Base-by-base conservation (phyloP, 1,284 basidiomycete species). In the Pseudozyma sp. region DNA sequence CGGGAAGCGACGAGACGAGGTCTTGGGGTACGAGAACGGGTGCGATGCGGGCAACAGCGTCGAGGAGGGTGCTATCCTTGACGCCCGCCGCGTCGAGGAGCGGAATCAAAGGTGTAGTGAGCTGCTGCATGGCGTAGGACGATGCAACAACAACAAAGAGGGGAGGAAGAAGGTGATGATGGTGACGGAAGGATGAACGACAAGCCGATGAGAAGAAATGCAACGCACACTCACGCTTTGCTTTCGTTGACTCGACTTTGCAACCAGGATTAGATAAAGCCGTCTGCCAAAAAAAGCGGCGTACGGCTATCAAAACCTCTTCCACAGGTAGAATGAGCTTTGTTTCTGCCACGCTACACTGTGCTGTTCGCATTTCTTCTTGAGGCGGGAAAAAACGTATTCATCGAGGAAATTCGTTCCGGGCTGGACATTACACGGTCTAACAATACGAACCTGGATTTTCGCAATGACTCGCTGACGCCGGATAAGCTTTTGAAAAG, bases 91-190 rank as follows among this genome's bases (percentile, higher is more conserved):
- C 60, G 37, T 77, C 71, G 49, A 80, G 54, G 30, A 66, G 58
- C 45, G 80, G 78, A 47, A 81, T 48, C 19, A 81, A 24, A 17
- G 80, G 75, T 2, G 77, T 64, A 29, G 75, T 73, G 49, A 80
- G 76, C 58, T 77, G 74, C 71, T 78, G 70, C 79, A 80, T 80
- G 46, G 33, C 54, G 39, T 49, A n/a, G 33, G 13, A 16, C 34
- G 48, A 16, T 31, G 47, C 29, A 17, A 17, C 19, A 10, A 37
- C 33, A 43, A 34, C 37, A 17, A 43, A 30, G 33, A 30, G 53
- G 47, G 47, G 6, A 33, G n/a, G 5, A 19, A 45, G 19, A 34
- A 19, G 31, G 35, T 30, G n/a, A 37, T 33, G 34, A 54, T 44
- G 43, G 44, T 3, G 37, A 48, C 17, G 42, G 30, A 19, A 19